Percentiles rank a stretch among this genome's conserved stretches.
phyloP scores from a whole-genome alignment of 305 asterid species.

The Rubia occidens region DNA sequence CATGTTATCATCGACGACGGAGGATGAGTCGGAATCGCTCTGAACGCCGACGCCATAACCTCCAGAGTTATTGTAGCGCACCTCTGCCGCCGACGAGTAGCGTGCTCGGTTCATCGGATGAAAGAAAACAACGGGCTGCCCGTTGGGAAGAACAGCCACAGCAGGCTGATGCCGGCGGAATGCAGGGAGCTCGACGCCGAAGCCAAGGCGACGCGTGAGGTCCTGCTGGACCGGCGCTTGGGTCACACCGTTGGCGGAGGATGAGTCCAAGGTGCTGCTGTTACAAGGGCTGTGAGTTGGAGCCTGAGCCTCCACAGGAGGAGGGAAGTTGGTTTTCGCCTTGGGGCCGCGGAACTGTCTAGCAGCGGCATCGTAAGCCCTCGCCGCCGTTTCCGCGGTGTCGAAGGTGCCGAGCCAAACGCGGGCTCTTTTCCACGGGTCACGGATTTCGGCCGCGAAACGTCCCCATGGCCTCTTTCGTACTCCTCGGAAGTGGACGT shows the following conservation, averaged over 20 bases:
- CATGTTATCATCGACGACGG: conserved; percentile 72
- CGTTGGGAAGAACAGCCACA: conserved; percentile 55
- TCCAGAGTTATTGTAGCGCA: conserved; percentile 6
- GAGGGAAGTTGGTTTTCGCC: conserved; percentile 73
- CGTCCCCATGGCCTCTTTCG: conserved; percentile 98
- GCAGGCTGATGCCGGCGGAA: conserved; percentile 42
- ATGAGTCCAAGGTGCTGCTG: conserved; percentile 79
- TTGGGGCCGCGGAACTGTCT: conserved; percentile 70
- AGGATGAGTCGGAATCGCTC: conserved; percentile 56
- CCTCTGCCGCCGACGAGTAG: conserved; percentile 1
- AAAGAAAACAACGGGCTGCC: conserved; percentile 46
- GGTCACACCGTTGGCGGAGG: conserved; percentile 33
- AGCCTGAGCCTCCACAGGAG: conserved; percentile 27
- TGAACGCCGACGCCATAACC: conserved; percentile 21
- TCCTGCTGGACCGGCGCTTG: conserved; percentile 49
- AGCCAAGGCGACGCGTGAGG: conserved; percentile 74
- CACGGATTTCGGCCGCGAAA: conserved; percentile 91
- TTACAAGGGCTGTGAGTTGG: conserved; percentile 70
- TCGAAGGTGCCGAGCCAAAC: conserved; percentile 94
- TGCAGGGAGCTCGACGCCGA: conserved; percentile 22
- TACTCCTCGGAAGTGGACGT: conserved; percentile 69
- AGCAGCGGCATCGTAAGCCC: conserved; percentile 78
- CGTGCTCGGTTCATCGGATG: conserved; percentile 20
- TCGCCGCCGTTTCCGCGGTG: conserved; percentile 94
- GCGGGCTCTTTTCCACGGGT: conserved; percentile 75